Base-by-base conservation (phyloP, 345 rosid species). In the Psidium friedrichsthalianum region DNA sequence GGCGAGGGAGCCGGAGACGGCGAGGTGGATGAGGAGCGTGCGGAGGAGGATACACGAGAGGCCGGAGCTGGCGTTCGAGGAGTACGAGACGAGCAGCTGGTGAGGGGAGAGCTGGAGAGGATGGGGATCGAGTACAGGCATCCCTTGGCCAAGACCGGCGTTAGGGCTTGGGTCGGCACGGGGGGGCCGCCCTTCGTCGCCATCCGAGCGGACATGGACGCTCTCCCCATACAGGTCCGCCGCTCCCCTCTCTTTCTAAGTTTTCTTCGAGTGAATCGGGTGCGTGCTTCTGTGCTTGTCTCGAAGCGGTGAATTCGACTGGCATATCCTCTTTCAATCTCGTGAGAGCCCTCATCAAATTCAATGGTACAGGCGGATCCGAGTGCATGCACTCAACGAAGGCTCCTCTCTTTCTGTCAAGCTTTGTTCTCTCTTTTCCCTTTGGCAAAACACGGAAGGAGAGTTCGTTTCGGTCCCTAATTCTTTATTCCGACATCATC, bases 161-260 rank as follows among this genome's bases (percentile, higher is more conserved):
- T 94, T 78, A 91, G 96, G 90, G 96, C 95, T 57, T 91, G 91
- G 94, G 74, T 95, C 84, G 98, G 98, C 57, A 91, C 93, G 56
- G 96, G 98, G 8, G 92, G 91, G 1, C 94, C 95, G 14, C 98
- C 98, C 59, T 95, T 91, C 88, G 95, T 95, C 27, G 98, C 94
- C 56, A 81, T 95, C 53, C 84, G 98, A 86, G 96, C 98, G 56
- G 98, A 95, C 87, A 95, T 95, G 98, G 98, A 95, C 89, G 98
- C 96, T 84, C 91, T 95, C 6, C 96, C 96, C 40, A 91, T 95
- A 85, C 98, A 95, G 94, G 98, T 92, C 83, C 2, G 14, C 51
- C 2, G 83, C 76, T 11, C 40, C 16, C 11, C 49, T 82, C 36
- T 86, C 80, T 36, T 36, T 42, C 12, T 47, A 2, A 14, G 20